Conservation (phyloP, 139 green algal genomes). For the Asterochloris sp. region DNA sequence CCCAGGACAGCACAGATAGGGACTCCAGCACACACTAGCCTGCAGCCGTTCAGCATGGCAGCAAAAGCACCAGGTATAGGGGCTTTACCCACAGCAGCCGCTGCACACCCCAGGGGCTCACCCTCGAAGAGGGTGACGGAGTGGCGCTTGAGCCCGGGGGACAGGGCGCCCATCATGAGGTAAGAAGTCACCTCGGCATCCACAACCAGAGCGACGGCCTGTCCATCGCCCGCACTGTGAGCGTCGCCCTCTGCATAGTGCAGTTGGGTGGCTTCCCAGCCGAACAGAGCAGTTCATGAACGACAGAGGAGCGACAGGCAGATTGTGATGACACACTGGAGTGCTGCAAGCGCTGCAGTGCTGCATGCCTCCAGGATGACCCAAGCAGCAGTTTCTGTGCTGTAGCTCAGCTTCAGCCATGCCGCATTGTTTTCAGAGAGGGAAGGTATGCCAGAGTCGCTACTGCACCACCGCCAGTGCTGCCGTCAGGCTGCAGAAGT, state of each 20-base stretch:
- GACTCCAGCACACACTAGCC: no score
- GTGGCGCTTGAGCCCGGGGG: constrained; percentile 38
- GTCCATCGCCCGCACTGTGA: constrained; percentile 6
- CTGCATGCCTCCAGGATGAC: background rate
- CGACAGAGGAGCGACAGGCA: background rate
- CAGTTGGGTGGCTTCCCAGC: no score
- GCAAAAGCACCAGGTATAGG: constrained; percentile 12
- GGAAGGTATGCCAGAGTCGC: no score
- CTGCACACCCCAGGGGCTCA: background rate
- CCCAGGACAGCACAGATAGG: no score
- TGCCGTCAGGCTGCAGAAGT: no score
- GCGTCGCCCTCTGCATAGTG: no score
- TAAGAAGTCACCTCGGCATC: constrained; percentile 80
- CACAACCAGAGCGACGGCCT: constrained; percentile 79
- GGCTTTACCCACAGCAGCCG: constrained; percentile 24
- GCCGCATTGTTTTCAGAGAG: no score
- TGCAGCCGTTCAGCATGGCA: background rate
- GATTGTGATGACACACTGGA: background rate
- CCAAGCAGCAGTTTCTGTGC: no score
- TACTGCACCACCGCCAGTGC: no score
- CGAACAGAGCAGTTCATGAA: background rate
- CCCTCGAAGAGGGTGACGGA: constrained; percentile 36
- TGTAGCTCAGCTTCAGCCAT: no score
- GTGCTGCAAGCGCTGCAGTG: background rate
- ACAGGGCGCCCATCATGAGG: constrained; percentile 71